Base-by-base conservation (phyloP, 176 grass and related monocot species). In the Oryza meridionalis region DNA sequence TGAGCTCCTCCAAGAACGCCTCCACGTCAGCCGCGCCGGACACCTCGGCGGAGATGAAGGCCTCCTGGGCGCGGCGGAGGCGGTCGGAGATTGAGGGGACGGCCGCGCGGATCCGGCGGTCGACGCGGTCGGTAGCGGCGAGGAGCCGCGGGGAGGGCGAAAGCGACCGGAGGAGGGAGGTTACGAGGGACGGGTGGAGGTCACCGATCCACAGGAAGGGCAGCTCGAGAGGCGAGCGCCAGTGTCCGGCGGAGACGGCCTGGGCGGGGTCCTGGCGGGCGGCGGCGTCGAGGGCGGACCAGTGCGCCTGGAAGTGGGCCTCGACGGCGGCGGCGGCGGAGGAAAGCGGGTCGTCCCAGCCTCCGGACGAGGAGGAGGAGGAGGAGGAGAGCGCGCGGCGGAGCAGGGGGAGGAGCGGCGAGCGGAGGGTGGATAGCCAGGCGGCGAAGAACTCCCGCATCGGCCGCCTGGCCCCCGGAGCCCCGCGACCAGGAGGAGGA, bases 151-250 rank as follows among this genome's bases (percentile, higher is more conserved):
- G 81, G 8, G 91, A 86, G 40, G 87, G 84, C 14, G 84, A 85
- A 17, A 89, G 80, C 44, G 91, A 87, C 7, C 87, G 87, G 66
- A 87, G 71, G 49, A 92, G 87, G 71, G 87, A 73, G 27, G 91
- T 86, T 24, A 92, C 55, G 76, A 92, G 84, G 80, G 87, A 86
- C 13, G 91, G 91, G 81, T 92, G 91, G 72, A 89, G 50, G 84
- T 87, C 91, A 11, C 91, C 91, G 77, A 92, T 77, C 85, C 86
- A 92, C 71, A 92, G 84, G 76, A 92, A 92, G 59, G 91, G 91
- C 46, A 87, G 76, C 81, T 92, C 91, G 76, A 92, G 76, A 13
- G 84, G 87, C 46, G 87, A 87, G 17, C 91, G 87, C 85, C 86
- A 88, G 67, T 84, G 68, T 17, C 82, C 72, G 38, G 91, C 77